Evolutionary conservation across 164 flowering plant genomes (phyloP), one percentile per base, ranked within the genome.

Genomic region (Tinospora cordifolia): DNA sequence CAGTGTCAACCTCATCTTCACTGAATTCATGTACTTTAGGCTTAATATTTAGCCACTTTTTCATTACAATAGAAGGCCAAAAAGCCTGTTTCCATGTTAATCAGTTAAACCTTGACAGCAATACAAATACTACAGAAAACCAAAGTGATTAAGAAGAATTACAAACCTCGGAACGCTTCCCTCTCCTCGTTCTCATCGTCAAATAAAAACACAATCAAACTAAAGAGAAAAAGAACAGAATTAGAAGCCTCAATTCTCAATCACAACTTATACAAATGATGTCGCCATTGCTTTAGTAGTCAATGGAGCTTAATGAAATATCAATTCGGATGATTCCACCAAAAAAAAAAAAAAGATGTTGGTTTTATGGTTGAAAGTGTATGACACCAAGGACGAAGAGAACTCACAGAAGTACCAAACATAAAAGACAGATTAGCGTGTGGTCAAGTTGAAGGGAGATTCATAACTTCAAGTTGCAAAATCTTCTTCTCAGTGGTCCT

Each of bases 61-160:
- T 94, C 97, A 94, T 89, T 71, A 94, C 88, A 78, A 91, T 69
- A 25, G 97, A 87, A 59, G 97, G 98, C 97, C 95, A 90, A 73
- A 91, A 93, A 25, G 88, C 70, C 94, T 88, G 87, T 79, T 81
- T 4, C 62, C 3, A 67, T 25, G 62, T 58, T 24, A 68, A 47
- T 2, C 36, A 67, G 49, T 11, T 34, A 64, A 39, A 41, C 15
- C 27, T 36, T 10, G 17, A 70, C 39, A 41, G 2, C 4, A 30
- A 30, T 62, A 5, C 27, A n/a, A 62, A 40, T n/a, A 46, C 34
- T 12, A 70, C 60, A n/a, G 22, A 21, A 51, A 17, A 30, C 36
- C 36, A 9, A 54, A 54, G 22, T 21, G 24, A 19, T n/a, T 19
- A 39, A 17, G 41, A 36, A 24, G 41, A 57, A n/a, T n/a, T n/a